Percentiles rank a stretch among this genome's conserved stretches.
These are phyloP conservation scores for Fusarium domesticum DNA, from an alignment of 2,329 filamentous ascomycete genomes.

Conservation along the genomic window DNA sequence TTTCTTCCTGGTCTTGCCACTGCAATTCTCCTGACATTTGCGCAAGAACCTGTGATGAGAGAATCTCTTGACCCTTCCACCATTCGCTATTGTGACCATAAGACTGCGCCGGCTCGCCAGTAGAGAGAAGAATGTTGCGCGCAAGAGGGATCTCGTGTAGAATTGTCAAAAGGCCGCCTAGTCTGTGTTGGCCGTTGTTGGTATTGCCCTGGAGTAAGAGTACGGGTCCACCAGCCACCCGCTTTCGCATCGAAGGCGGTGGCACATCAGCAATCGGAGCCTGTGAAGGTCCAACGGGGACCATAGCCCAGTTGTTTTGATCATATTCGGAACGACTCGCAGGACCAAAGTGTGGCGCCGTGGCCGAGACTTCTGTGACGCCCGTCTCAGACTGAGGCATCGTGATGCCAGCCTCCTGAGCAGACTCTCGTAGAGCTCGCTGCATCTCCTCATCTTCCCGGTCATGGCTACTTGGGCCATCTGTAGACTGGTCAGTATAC, in stretches of 20 bases:
- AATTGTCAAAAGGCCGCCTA: slow-evolving; percentile 57
- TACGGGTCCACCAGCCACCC: slow-evolving; percentile 43
- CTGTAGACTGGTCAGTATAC: slow-evolving; percentile 32
- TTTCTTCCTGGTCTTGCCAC: slow-evolving; percentile 30
- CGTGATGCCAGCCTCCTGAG: slow-evolving; percentile 48
- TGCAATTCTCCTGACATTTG: slow-evolving; percentile 32
- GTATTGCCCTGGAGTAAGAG: slow-evolving; percentile 45
- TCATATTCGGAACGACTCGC: slow-evolving; percentile 57
- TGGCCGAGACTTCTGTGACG: slow-evolving; percentile 40
- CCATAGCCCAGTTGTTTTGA: slow-evolving; percentile 57
- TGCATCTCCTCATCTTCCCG: slow-evolving; percentile 56
- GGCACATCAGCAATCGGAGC: slow-evolving; percentile 20
- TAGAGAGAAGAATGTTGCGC: slow-evolving; percentile 52
- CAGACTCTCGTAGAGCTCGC: slow-evolving; percentile 55
- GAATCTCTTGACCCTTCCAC: slow-evolving; percentile 59
- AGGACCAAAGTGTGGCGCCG: slow-evolving; percentile 55
- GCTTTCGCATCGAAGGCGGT: slow-evolving; percentile 43
- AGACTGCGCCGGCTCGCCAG: slow-evolving; percentile 39
- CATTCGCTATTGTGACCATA: slow-evolving; percentile 58
- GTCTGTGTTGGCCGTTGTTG: slow-evolving; percentile 37
- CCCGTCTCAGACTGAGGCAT: slow-evolving; percentile 49
- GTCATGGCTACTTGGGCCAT: slow-evolving; percentile 35
- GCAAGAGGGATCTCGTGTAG: slow-evolving; percentile 58
- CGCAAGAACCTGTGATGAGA: slow-evolving; percentile 37
- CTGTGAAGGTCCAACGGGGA: slow-evolving; percentile 38